Evolutionary conservation across 2,329 filamentous ascomycete genomes (phyloP).

Genomic region (Calonectria pseudoturangicola): DNA sequence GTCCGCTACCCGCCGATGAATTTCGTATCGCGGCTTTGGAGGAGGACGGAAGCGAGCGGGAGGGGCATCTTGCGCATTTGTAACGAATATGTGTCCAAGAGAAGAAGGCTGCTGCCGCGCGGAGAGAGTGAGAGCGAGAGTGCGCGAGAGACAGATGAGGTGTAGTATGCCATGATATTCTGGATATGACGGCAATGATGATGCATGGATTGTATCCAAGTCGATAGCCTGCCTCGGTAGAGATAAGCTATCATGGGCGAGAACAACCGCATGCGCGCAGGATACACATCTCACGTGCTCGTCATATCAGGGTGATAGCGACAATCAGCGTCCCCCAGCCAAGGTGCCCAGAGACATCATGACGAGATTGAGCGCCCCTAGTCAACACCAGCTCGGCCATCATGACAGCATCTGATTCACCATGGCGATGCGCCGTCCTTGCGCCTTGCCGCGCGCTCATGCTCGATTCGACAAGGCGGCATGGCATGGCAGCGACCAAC

Average conservation of each 20-base stretch:
- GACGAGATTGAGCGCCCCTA: not conserved
- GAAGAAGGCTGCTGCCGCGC: too few species aligned
- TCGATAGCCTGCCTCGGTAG: not conserved
- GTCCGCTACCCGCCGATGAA: slow-evolving; percentile 39
- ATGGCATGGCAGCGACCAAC: not conserved
- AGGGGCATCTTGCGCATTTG: not conserved
- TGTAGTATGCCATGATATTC: not conserved
- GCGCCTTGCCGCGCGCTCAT: slow-evolving; percentile 29
- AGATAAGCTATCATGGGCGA: slow-evolving; percentile 18
- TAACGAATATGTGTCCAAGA: not conserved
- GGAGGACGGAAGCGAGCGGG: not conserved
- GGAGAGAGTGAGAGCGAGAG: not conserved
- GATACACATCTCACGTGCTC: slow-evolving; percentile 18
- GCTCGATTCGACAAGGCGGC: not conserved
- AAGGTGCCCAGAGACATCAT: not conserved
- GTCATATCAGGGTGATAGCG: not conserved
- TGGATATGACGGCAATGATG: not conserved
- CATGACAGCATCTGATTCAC: not conserved
- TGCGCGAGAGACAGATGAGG: not conserved
- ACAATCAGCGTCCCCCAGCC: not conserved
- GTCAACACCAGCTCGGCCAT: slow-evolving; percentile 10
- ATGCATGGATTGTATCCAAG: not conserved
- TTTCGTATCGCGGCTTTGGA: slow-evolving; percentile 2
- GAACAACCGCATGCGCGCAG: slow-evolving; percentile 23
- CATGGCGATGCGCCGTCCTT: slow-evolving; percentile 25